These are phyloP conservation scores for Lepiota brunneoincarnata DNA, from an alignment of 768 basidiomycete species.

Conservation along the genomic window DNA sequence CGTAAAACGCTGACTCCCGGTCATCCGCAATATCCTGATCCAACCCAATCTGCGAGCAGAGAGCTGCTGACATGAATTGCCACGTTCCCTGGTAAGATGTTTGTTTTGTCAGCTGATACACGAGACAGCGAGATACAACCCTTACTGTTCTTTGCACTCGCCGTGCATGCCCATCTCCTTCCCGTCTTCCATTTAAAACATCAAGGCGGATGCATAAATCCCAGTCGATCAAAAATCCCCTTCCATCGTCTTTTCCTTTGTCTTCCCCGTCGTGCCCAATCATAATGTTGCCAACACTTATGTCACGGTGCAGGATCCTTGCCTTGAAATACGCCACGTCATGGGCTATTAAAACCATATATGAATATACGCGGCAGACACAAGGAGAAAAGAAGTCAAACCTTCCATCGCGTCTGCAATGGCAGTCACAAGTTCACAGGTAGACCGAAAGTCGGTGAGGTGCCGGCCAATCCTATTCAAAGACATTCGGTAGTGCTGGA, in stretches of 20 bases:
- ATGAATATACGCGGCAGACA: no score
- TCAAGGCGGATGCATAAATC: no score
- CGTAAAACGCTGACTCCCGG: neutral
- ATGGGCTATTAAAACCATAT: no score
- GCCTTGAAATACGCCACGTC: neutral
- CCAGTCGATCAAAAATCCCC: no score
- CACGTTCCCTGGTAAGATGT: neutral
- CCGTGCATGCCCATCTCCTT: no score
- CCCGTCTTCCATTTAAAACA: no score
- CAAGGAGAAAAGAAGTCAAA: no score
- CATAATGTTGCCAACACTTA: conserved; percentile 8
- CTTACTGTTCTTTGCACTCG: no score
- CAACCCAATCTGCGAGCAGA: neutral
- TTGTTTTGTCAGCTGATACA: no score
- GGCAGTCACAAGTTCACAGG: conserved; percentile 14
- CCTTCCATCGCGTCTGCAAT: conserved; percentile 19
- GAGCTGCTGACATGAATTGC: conserved; percentile 3
- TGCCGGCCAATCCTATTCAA: conserved; percentile 1
- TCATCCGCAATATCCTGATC: neutral
- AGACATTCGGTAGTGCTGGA: conserved; percentile 11
- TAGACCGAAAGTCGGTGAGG: conserved; percentile 4
- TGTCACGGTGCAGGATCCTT: neutral
- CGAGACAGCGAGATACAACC: no score
- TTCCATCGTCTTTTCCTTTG: neutral
- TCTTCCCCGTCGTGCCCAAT: no score